phyloP scores from a whole-genome alignment of 2,329 filamentous ascomycete species.

The Nemania sp. region DNA sequence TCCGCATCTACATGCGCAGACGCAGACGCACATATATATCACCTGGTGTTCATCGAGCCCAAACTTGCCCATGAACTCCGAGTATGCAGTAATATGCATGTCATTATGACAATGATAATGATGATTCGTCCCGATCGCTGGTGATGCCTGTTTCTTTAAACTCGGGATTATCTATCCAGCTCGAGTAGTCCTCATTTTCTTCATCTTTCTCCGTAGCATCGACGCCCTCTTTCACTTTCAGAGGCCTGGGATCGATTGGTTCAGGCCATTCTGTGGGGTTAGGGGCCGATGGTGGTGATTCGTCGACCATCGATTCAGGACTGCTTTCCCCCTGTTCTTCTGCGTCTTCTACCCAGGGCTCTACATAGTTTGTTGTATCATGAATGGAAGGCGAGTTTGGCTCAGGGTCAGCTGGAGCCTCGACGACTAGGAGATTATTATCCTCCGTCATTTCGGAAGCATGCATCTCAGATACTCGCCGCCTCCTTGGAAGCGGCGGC shows the following conservation, averaged over 20 bases:
- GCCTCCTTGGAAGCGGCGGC: slow-evolving; percentile 39
- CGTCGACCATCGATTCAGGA: slow-evolving; percentile 16
- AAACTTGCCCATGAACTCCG: too few relatives aligned
- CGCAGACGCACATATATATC: background rate
- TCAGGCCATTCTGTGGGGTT: slow-evolving; percentile 12
- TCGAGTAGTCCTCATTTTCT: slow-evolving; percentile 40
- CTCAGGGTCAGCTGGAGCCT: slow-evolving; percentile 41
- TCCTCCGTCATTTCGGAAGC: slow-evolving; percentile 34
- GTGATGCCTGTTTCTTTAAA: slow-evolving; percentile 27
- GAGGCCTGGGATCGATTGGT: background rate
- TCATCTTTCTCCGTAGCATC: slow-evolving; percentile 20
- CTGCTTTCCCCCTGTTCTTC: slow-evolving; percentile 31
- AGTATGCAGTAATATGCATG: too few relatives aligned
- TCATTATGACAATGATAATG: too few relatives aligned
- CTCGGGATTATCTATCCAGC: slow-evolving; percentile 40
- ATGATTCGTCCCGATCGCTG: too few relatives aligned
- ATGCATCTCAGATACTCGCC: slow-evolving; percentile 39
- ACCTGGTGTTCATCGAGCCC: background rate
- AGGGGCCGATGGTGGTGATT: slow-evolving; percentile 15
- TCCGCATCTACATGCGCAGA: background rate
- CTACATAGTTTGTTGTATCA: slow-evolving; percentile 29
- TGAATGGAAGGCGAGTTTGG: slow-evolving; percentile 35
- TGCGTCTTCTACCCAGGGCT: slow-evolving; percentile 39
- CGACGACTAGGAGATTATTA: slow-evolving; percentile 40
- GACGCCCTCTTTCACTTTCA: background rate